Base-by-base conservation (phyloP, 1,284 basidiomycete species). In the Trichosporon sp. region DNA sequence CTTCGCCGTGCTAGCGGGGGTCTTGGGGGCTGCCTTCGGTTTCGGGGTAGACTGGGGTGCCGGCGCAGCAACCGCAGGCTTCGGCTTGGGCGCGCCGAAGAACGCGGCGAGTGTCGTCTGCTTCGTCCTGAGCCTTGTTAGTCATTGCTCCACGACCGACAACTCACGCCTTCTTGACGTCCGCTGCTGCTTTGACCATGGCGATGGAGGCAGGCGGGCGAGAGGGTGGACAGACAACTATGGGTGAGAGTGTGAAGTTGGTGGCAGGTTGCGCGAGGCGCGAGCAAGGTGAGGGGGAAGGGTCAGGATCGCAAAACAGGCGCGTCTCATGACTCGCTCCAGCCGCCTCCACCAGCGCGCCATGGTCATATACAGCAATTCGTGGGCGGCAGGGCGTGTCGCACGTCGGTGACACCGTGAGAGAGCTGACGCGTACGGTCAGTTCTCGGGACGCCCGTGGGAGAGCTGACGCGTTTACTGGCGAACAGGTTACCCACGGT, bases 101-200 rank as follows among this genome's bases (percentile, higher is more conserved):
- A 82, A 83, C 19, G 76, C 70, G 31, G 78, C 70, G 31, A 83
- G 74, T 7, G 80, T 80, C 4, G 78, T 72, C 67, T 82, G 81
- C 59, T 79, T 79, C 14, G 69, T 52, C 10, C 71, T 71, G 60
- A 14, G 54, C 29, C 37, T 57, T 13, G 49, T 65, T 36, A 67
- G 68, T 46, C 21, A 33, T 37, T 33, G 3, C 5, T n/a, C 6
- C 11, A 2, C 14, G 10, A 14, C 8, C 16, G 23, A 14, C 10
- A 8, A n/a, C 49, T 54, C 19, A 54, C 49, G 49, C 49, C 49
- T 54, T 54, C 49, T 54, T 54, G 14, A 29, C 16, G 49, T 54
- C 49, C 49, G 25, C 49, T 54, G 49, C 49, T n/a, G 49, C 49
- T 27, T 54, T 54, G 49, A 54, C 49, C 49, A 54, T 54, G 27